Conservation (phyloP, 352 stramenopile genomes). For the Phytopythium kandeliae region DNA sequence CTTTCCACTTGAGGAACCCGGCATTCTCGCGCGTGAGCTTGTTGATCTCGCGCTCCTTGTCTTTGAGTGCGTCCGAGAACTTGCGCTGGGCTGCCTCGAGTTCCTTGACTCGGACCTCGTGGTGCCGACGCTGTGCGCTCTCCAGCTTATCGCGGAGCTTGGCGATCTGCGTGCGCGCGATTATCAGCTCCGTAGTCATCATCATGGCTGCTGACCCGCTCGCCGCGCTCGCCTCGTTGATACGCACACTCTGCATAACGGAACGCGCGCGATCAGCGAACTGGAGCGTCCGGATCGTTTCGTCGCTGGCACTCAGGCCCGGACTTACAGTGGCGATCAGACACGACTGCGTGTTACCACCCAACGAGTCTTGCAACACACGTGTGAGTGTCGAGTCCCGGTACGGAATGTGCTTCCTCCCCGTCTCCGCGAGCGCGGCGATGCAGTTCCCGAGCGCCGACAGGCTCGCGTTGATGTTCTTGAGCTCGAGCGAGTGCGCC, state of each 20-base stretch:
- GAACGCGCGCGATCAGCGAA: conserved; percentile 69
- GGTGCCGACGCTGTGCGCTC: conserved; percentile 36
- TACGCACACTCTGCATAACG: conserved; percentile 66
- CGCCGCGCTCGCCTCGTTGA: conserved; percentile 49
- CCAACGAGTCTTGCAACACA: conserved; percentile 81
- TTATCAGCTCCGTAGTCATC: conserved; percentile 39
- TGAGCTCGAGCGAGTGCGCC: conserved; percentile 68
- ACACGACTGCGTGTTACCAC: conserved; percentile 64
- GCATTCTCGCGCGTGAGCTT: conserved; percentile 52
- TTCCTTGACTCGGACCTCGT: conserved; percentile 53
- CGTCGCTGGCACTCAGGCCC: conserved; percentile 33
- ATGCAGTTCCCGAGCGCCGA: conserved; percentile 91
- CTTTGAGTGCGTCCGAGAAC: conserved; percentile 45
- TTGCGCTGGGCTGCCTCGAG: conserved; percentile 36
- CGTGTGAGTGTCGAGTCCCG: conserved; percentile 86
- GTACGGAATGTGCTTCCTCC: conserved; percentile 89
- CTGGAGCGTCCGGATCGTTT: conserved; percentile 74
- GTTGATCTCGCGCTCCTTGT: conserved; percentile 58
- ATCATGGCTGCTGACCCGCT: conserved; percentile 5
- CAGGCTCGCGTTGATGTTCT: conserved; percentile 90
- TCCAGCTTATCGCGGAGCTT: conserved; percentile 45
- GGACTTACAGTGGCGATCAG: conserved; percentile 69
- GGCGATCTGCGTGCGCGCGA: conserved; percentile 54
- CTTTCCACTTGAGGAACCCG: conserved; percentile 51
- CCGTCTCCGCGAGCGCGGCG: conserved; percentile 64